Percentiles rank a stretch among this genome's conserved stretches.
Evolutionary conservation across 169 alveolate genomes (phyloP).

Genomic region (Haemoproteus tartakovskyi): DNA sequence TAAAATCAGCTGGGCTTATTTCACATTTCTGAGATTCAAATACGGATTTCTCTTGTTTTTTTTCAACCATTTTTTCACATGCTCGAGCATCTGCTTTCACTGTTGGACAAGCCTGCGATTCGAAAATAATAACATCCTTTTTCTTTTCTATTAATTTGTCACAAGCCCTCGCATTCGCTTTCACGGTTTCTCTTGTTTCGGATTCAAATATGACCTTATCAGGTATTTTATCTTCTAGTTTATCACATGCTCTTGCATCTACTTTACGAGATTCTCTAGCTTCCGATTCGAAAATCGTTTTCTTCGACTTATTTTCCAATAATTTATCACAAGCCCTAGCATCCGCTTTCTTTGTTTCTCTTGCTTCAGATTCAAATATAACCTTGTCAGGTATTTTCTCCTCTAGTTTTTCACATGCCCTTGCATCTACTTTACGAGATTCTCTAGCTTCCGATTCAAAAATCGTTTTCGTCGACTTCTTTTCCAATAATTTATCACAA

Average conservation of each 20-base stretch:
- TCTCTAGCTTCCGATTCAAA: slow-evolving; percentile 30
- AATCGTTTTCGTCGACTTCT: not conserved
- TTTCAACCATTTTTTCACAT: slow-evolving; percentile 14
- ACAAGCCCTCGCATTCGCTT: slow-evolving; percentile 49
- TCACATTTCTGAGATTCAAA: slow-evolving; percentile 35
- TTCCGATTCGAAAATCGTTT: slow-evolving; percentile 29
- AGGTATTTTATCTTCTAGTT: not conserved
- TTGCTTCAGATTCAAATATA: slow-evolving; percentile 3
- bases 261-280: slow-evolving; percentile 24
- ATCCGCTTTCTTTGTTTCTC: slow-evolving; percentile 8
- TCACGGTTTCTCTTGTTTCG: slow-evolving; percentile 7
- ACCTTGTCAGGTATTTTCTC: slow-evolving; percentile 5
- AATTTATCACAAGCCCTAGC: slow-evolving; percentile 9
- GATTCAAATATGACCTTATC: slow-evolving; percentile 33
- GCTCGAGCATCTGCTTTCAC: slow-evolving; percentile 36
- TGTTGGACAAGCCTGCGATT: slow-evolving; percentile 2
- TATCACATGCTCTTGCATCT: slow-evolving; percentile 44
- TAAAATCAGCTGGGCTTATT: slow-evolving; percentile 15
- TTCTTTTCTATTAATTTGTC: not conserved
- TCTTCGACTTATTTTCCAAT: not conserved
- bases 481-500: slow-evolving; percentile 1
- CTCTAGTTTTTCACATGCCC: slow-evolving; percentile 26
- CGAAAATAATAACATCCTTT: slow-evolving; percentile 10
- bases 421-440: slow-evolving; percentile 7
- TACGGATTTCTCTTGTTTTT: not conserved